Conservation (phyloP, 2,329 filamentous ascomycete genomes). For the Corinectria fuckeliana region DNA sequence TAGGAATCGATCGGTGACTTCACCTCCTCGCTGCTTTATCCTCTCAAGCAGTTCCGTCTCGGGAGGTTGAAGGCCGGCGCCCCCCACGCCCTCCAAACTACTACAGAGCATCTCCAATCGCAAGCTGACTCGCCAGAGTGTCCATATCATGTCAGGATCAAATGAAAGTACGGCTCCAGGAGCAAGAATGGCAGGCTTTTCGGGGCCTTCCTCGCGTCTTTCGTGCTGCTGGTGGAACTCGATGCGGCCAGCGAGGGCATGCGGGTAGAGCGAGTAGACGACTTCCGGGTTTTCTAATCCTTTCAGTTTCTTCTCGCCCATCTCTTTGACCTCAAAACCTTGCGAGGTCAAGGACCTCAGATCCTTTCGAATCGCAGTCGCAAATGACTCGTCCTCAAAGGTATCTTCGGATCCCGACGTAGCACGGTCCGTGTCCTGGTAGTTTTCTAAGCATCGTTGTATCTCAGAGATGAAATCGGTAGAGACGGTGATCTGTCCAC, state of each 20-base stretch:
- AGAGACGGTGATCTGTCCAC: conserved; percentile 95
- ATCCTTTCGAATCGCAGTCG: conserved; percentile 83
- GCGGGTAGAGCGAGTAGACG: conserved; percentile 94
- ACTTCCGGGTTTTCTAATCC: conserved; percentile 96
- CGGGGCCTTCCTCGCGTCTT: conserved; percentile 50
- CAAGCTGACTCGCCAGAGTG: conserved; percentile 86
- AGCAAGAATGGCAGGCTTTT: conserved; percentile 67
- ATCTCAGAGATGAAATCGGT: conserved; percentile 98
- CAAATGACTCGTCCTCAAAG: conserved; percentile 76
- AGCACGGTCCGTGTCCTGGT: conserved; percentile 80
- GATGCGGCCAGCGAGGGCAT: conserved; percentile 82
- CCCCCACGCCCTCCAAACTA: conserved; percentile 75
- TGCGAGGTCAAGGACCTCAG: conserved; percentile 85
- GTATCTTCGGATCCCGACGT: conserved; percentile 71
- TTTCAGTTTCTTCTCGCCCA: conserved; percentile 94
- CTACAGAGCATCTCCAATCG: conserved; percentile 94
- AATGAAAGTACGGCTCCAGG: conserved; percentile 73
- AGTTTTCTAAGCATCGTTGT: conserved; percentile 86
- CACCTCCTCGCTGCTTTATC: conserved; percentile 71
- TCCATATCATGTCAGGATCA: conserved; percentile 86
- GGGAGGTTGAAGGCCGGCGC: conserved; percentile 72
- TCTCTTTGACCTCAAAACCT: conserved; percentile 95
- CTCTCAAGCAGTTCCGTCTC: conserved; percentile 83
- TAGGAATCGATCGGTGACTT: conserved; percentile 87
- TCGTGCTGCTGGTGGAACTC: conserved; percentile 67